These are phyloP conservation scores for Clarkia xantiana DNA, from an alignment of 345 rosid genomes.

Conservation along the genomic window DNA sequence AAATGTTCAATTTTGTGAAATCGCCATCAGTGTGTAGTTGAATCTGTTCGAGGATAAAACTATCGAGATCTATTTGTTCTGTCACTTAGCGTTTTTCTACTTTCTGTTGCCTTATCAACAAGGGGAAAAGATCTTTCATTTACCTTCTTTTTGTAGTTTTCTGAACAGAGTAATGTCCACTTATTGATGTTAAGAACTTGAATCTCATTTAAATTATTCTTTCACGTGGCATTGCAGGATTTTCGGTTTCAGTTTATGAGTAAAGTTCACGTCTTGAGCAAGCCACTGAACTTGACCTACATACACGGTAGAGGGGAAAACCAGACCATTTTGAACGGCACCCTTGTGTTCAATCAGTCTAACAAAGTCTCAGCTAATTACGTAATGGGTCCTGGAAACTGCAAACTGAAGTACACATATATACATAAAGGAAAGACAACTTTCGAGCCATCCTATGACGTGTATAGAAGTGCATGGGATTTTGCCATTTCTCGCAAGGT, in stretches of 20 bases:
- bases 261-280: conserved; percentile 47
- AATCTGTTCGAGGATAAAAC: no score
- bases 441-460: conserved; percentile 65
- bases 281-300: conserved; percentile 73
- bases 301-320: conserved; percentile 54
- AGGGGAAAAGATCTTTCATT: no score
- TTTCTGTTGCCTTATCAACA: no score
- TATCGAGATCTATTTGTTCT: no score
- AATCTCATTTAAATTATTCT: background rate
- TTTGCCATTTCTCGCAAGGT: conserved; percentile 50
- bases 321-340: conserved; percentile 53
- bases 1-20: no score
- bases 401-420: conserved; percentile 74
- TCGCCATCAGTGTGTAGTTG: no score
- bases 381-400: conserved; percentile 52
- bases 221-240: conserved; percentile 32
- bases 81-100: no score
- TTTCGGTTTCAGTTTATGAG: conserved; percentile 91
- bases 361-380: conserved; percentile 74
- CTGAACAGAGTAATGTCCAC: no score
- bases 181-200: background rate
- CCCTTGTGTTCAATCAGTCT: conserved; percentile 40
- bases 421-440: conserved; percentile 50
- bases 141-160: no score
- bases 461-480: conserved; percentile 70